Percentiles rank a stretch among this genome's conserved stretches.
Conservation (phyloP, 768 basidiomycete species). For the Phylloporus sp. region DNA sequence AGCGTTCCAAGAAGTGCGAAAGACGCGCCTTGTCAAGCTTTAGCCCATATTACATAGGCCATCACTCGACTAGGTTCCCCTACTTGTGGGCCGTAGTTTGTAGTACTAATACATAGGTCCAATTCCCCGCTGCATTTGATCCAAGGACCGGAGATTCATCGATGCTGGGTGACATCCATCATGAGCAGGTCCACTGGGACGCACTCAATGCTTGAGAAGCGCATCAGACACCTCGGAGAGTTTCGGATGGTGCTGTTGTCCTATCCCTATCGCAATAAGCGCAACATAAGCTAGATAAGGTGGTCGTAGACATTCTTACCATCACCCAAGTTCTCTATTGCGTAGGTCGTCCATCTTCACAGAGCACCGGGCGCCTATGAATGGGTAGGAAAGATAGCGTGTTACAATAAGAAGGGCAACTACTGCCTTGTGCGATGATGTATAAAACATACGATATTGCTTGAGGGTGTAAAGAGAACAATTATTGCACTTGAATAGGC, state of each 20-base stretch:
- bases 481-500: slow-evolving; percentile 29
- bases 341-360: slow-evolving; percentile 3
- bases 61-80: background rate
- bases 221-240: background rate
- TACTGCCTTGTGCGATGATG: slow-evolving; percentile 13
- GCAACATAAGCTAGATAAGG: background rate
- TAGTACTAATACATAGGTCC: slow-evolving; percentile 15
- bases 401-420: slow-evolving; percentile 20
- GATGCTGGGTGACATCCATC: slow-evolving; percentile 8
- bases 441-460: slow-evolving; percentile 31
- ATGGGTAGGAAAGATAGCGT: slow-evolving; percentile 10
- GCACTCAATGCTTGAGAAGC: slow-evolving; percentile 10
- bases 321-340: background rate
- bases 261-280: slow-evolving; percentile 2
- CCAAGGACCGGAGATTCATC: slow-evolving; percentile 1
- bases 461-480: slow-evolving; percentile 22
- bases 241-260: background rate
- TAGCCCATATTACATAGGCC: background rate
- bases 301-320: slow-evolving; percentile 9
- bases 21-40: slow-evolving; percentile 36
- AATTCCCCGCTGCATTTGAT: slow-evolving; percentile 4
- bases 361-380: slow-evolving; percentile 13
- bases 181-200: slow-evolving; percentile 7
- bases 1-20: slow-evolving; percentile 48
- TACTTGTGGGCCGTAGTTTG: background rate